phyloP scores from a whole-genome alignment of 2,329 filamentous ascomycete genomes.

The Chaetomiaceae sp. region DNA sequence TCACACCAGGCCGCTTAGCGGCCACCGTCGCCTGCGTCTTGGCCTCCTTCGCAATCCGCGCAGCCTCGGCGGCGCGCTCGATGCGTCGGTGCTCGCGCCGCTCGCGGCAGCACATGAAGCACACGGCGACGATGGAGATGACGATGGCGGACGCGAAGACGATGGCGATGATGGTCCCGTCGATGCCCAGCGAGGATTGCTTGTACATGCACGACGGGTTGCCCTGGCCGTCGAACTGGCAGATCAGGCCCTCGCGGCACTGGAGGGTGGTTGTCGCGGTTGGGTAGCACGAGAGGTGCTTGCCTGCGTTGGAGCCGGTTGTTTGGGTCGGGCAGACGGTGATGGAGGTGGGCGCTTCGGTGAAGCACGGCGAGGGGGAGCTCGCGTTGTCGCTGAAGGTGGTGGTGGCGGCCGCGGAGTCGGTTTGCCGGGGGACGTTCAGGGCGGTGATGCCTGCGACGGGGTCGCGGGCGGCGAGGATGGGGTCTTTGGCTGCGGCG shows the following conservation, averaged over 20 bases:
- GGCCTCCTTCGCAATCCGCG: slow-evolving; percentile 44
- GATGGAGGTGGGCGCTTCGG: slow-evolving; percentile 33
- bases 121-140: slow-evolving; percentile 38
- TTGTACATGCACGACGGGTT: slow-evolving; percentile 42
- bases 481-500: not conserved
- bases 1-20: slow-evolving; percentile 35
- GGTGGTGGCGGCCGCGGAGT: slow-evolving; percentile 2
- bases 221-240: slow-evolving; percentile 39
- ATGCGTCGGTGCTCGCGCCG: slow-evolving; percentile 41
- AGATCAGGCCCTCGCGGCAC: slow-evolving; percentile 44
- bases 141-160: slow-evolving; percentile 42
- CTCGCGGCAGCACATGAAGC: slow-evolving; percentile 51
- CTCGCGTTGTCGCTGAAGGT: slow-evolving; percentile 6
- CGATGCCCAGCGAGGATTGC: slow-evolving; percentile 37
- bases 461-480: slow-evolving; percentile 4
- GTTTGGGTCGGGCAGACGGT: slow-evolving; percentile 39
- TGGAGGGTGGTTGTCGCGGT: slow-evolving; percentile 33
- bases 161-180: slow-evolving; percentile 46
- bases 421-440: slow-evolving; percentile 12
- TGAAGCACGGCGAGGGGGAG: slow-evolving; percentile 29
- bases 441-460: slow-evolving; percentile 8
- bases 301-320: slow-evolving; percentile 32
- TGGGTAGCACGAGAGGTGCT: slow-evolving; percentile 36
- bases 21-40: slow-evolving; percentile 22
- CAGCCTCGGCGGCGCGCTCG: slow-evolving; percentile 45